These are phyloP conservation scores for Triadica sebifera DNA, from an alignment of 345 rosid species.

Conservation along the genomic window DNA sequence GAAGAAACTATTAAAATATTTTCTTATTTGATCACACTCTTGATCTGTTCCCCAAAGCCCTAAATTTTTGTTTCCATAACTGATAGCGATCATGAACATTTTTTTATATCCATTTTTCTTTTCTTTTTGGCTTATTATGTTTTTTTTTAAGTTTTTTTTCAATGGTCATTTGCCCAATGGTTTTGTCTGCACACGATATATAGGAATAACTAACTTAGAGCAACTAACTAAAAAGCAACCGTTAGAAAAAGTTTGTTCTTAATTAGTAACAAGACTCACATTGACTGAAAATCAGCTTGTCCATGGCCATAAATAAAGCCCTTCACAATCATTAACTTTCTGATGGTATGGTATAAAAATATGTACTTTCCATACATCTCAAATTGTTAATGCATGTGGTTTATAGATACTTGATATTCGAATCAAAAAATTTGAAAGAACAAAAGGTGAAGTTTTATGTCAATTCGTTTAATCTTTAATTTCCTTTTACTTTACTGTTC, in stretches of 20 bases:
- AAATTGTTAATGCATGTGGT: not conserved
- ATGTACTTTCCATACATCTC: too few relatives aligned
- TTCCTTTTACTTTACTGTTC: too few relatives aligned
- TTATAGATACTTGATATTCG: not conserved
- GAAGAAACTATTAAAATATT: not conserved
- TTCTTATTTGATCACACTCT: not conserved
- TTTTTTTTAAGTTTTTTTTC: too few relatives aligned
- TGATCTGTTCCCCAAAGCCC: constrained; percentile 23
- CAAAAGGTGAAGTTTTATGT: too few relatives aligned
- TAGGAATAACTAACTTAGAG: constrained; percentile 43
- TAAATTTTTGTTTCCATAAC: constrained; percentile 18
- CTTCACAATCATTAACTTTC: not conserved
- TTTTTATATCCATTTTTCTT: too few relatives aligned
- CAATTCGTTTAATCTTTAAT: too few relatives aligned
- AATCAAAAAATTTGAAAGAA: too few relatives aligned
- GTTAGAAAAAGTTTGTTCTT: constrained; percentile 14
- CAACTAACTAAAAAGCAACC: constrained; percentile 28
- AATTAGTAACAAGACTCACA: constrained; percentile 7
- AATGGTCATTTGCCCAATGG: too few relatives aligned
- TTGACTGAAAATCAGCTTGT: not conserved
- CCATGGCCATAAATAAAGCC: not conserved
- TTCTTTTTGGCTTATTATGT: too few relatives aligned
- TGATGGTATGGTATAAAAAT: not conserved
- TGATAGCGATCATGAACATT: constrained; percentile 3
- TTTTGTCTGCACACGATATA: too few relatives aligned